These are phyloP conservation scores for Eucalyptus virginea DNA, from an alignment of 345 rosid genomes.

Conservation along the genomic window DNA sequence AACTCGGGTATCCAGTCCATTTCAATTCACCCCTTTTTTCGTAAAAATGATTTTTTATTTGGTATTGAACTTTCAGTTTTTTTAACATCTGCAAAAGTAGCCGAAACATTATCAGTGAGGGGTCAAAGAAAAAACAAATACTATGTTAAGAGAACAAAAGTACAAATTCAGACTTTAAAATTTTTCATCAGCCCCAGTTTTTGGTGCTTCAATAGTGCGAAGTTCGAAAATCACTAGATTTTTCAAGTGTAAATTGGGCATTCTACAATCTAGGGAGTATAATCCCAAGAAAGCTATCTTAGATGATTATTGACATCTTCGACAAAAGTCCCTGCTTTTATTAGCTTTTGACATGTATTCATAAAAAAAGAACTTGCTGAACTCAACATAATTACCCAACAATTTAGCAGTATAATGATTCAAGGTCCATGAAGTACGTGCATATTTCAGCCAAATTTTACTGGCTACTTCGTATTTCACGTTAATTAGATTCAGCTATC, in stretches of 20 bases:
- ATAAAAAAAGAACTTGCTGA: background rate
- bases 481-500: too few species aligned
- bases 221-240: background rate
- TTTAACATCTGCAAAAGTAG: background rate
- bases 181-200: accelerated
- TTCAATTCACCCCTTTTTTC: background rate
- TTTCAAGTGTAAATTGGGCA: background rate
- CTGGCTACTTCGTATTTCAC: background rate
- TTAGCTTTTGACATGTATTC: too few species aligned
- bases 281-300: background rate
- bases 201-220: accelerated
- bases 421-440: accelerated
- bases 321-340: accelerated
- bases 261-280: background rate
- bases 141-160: too few species aligned
- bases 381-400: background rate
- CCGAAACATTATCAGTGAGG: accelerated
- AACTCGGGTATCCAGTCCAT: background rate
- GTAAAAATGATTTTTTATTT: too few species aligned
- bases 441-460: too few species aligned
- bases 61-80: background rate
- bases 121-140: background rate
- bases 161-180: accelerated
- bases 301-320: background rate
- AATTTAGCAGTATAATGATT: accelerated